These are phyloP conservation scores for Herpetomonas samuelpessoai DNA, from an alignment of 208 protist species.

Conservation along the genomic window DNA sequence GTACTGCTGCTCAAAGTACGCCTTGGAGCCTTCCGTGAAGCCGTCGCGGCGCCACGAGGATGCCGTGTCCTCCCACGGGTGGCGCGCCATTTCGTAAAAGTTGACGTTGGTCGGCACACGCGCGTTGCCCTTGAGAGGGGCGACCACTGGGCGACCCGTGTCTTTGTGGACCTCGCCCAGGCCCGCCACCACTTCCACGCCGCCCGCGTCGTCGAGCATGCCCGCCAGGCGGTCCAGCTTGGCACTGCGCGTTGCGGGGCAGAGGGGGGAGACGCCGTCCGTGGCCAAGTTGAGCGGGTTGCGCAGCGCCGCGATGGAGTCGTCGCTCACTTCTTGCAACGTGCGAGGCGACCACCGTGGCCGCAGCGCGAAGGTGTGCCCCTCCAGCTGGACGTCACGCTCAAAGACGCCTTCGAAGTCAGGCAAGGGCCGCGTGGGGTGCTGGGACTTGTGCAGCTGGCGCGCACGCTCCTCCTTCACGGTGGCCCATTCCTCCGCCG, in stretches of 20 bases:
- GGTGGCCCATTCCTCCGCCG: conserved; percentile 55
- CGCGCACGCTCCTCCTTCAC: conserved; percentile 49
- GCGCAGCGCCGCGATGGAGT: conserved; percentile 29
- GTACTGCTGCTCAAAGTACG: conserved; percentile 87
- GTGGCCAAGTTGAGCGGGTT: conserved; percentile 56
- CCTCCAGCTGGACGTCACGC: conserved; percentile 68
- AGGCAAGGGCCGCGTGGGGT: conserved; percentile 57
- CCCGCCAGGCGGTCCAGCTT: conserved; percentile 65
- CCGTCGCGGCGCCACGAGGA: conserved; percentile 84
- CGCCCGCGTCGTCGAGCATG: conserved; percentile 87
- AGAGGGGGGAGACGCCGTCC: conserved; percentile 58
- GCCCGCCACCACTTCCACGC: conserved; percentile 55
- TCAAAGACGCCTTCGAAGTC: conserved; percentile 88
- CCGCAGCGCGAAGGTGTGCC: conserved; percentile 76
- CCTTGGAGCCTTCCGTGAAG: conserved; percentile 85
- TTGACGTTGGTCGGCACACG: conserved; percentile 85
- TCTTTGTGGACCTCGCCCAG: conserved; percentile 73
- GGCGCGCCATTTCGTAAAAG: conserved; percentile 92
- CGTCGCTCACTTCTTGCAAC: conserved; percentile 55
- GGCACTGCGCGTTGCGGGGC: conserved; percentile 39
- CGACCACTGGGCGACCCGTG: conserved; percentile 30
- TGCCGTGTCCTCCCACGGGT: conserved; percentile 84
- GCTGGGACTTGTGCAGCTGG: conserved; percentile 66
- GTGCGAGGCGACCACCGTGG: conserved; percentile 84
- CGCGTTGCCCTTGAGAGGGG: conserved; percentile 55